Percentiles rank a stretch among this genome's conserved stretches.
phyloP scores from a whole-genome alignment of 2,329 filamentous ascomycete genomes.

The Penicillium decumbens region DNA sequence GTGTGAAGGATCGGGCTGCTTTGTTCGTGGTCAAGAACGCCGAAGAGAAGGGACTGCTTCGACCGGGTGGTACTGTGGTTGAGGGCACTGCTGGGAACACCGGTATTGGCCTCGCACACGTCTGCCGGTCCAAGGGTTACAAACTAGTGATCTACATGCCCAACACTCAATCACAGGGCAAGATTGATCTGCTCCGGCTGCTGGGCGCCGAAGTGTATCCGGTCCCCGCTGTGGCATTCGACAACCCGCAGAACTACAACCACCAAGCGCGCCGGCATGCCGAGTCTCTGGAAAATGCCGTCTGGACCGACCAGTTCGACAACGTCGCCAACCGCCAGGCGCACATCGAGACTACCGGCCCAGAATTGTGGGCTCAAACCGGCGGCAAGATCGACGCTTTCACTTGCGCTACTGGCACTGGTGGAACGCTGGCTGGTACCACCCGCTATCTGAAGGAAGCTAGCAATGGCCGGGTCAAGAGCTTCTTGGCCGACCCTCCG shows the following conservation, averaged over 20 bases:
- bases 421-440: constrained; percentile 80
- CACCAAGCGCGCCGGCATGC: constrained; percentile 89
- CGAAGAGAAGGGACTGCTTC: constrained; percentile 77
- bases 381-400: constrained; percentile 83
- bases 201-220: constrained; percentile 94
- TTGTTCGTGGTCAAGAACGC: constrained; percentile 92
- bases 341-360: constrained; percentile 93
- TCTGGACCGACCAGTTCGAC: constrained; percentile 99
- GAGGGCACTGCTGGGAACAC: constrained; percentile 98
- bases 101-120: constrained; percentile 93
- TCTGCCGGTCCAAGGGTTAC: constrained; percentile 88
- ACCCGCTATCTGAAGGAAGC: constrained; percentile 85
- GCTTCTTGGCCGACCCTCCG: constrained; percentile 87
- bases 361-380: constrained; percentile 96
- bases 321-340: constrained; percentile 90
- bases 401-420: constrained; percentile 90
- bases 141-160: constrained; percentile 99
- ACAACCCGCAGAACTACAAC: constrained; percentile 96
- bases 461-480: constrained; percentile 72
- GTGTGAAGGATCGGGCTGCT: constrained; percentile 92
- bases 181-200: constrained; percentile 86
- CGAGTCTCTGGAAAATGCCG: constrained; percentile 77
- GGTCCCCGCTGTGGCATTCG: constrained; percentile 90
- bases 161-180: constrained; percentile 95
- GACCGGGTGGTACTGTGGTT: constrained; percentile 85